These are phyloP conservation scores for Talaromyces wortmannii DNA, from an alignment of 495 filamentous ascomycete species.

Conservation along the genomic window DNA sequence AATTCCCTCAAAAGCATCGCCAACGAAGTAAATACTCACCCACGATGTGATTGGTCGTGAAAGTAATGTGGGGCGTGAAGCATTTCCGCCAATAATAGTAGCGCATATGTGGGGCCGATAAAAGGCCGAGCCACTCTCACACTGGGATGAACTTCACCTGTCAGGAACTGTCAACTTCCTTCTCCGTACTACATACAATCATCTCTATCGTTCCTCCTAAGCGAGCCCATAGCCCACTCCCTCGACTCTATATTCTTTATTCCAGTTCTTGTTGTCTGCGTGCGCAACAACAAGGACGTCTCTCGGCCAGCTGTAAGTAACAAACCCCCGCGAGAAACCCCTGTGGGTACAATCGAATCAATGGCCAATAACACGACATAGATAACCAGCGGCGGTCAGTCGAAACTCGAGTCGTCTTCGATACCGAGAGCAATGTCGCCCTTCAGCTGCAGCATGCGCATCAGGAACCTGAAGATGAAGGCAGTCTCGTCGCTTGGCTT, in stretches of 20 bases:
- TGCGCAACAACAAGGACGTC: neutral
- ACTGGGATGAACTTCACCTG: too few species aligned
- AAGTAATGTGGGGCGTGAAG: too few species aligned
- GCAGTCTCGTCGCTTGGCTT: neutral
- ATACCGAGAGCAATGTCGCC: neutral
- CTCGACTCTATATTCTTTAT: neutral
- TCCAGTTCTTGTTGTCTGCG: neutral
- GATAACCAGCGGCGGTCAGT: neutral
- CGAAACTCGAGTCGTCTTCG: neutral
- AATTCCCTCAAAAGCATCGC: too few species aligned
- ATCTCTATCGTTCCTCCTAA: neutral
- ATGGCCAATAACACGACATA: neutral
- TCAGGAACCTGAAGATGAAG: neutral
- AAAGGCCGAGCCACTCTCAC: too few species aligned
- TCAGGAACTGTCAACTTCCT: too few species aligned
- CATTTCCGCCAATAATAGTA: too few species aligned
- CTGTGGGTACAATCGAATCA: neutral
- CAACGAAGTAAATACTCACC: too few species aligned
- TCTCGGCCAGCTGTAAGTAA: neutral
- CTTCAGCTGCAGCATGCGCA: neutral
- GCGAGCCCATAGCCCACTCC: neutral
- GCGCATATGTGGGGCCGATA: too few species aligned
- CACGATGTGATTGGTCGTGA: too few species aligned
- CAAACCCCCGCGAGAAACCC: neutral
- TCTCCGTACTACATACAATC: too few species aligned